A percentile compares a stretch with the other conserved stretches of the same genome.
Conservation (phyloP, 2,329 filamentous ascomycete species). For the Colletotrichum sp. region DNA sequence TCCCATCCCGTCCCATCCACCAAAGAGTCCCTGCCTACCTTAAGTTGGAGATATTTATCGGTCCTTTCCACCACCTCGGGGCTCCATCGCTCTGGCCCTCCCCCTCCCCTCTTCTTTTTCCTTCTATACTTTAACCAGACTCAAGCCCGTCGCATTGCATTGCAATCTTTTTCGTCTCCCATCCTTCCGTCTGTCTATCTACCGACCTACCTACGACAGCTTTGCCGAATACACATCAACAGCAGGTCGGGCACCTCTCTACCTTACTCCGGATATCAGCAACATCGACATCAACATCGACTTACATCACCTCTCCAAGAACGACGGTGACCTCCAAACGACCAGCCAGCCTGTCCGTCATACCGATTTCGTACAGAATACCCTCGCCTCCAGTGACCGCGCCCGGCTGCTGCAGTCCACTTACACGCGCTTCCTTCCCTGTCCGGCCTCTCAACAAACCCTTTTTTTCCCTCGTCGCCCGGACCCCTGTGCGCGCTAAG, state of each 20-base stretch:
- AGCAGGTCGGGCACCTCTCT: neutral
- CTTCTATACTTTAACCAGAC: conserved; percentile 10
- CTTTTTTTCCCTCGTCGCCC: conserved; percentile 1
- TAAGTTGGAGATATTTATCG: conserved; percentile 14
- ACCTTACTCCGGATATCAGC: neutral
- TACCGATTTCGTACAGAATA: neutral
- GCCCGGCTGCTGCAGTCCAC: neutral
- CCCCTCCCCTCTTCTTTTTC: conserved; percentile 10
- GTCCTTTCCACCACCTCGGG: conserved; percentile 17
- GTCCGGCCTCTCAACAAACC: conserved; percentile 13
- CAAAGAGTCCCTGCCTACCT: neutral
- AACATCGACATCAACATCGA: neutral
- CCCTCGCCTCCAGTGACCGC: neutral
- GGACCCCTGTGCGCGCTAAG: conserved; percentile 16
- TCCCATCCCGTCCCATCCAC: neutral
- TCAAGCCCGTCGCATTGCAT: neutral
- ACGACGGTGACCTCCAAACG: neutral
- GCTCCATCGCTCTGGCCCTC: conserved; percentile 16
- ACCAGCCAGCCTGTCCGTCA: neutral
- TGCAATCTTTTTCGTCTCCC: neutral
- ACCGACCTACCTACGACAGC: neutral
- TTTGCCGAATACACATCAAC: neutral
- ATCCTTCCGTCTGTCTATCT: neutral
- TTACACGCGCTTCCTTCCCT: conserved; percentile 14
- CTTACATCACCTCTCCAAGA: neutral